Percentiles rank a stretch among this genome's conserved stretches.
These are phyloP conservation scores for Zygotorulaspora mrakii DNA, from an alignment of 1,139 yeast species.

Conservation along the genomic window DNA sequence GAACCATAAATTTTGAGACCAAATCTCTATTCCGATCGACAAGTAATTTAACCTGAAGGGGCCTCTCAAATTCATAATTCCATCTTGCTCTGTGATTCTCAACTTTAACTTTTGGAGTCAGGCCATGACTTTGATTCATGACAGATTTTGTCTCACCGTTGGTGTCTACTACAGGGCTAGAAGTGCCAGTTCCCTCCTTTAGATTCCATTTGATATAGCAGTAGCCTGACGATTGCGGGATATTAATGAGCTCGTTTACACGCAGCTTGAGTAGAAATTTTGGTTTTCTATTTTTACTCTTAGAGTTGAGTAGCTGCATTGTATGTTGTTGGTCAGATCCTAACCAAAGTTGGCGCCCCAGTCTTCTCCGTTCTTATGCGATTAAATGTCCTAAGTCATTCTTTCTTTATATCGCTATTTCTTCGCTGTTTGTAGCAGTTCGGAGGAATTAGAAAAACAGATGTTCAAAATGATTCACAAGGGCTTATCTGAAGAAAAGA, in stretches of 20 bases:
- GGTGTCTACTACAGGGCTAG: slow-evolving; percentile 15
- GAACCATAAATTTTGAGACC: slow-evolving; percentile 37
- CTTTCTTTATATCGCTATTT: too few relatives aligned
- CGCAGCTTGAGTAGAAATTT: slow-evolving; percentile 57
- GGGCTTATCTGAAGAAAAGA: background rate
- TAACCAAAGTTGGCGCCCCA: too few relatives aligned
- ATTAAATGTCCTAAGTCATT: too few relatives aligned
- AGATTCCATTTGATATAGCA: slow-evolving; percentile 63
- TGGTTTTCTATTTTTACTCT: slow-evolving; percentile 37
- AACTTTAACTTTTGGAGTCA: slow-evolving; percentile 39
- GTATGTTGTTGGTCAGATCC: too few relatives aligned
- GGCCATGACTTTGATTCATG: slow-evolving; percentile 29
- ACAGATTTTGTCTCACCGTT: slow-evolving; percentile 12
- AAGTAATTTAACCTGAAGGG: slow-evolving; percentile 41
- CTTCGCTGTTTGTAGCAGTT: too few relatives aligned
- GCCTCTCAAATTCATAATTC: slow-evolving; percentile 40
- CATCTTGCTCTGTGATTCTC: slow-evolving; percentile 50
- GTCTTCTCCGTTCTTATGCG: too few relatives aligned
- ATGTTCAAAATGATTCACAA: too few relatives aligned
- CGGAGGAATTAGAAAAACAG: too few relatives aligned
- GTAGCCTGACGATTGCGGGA: slow-evolving; percentile 73
- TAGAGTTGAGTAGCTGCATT: slow-evolving; percentile 18
- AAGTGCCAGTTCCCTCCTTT: slow-evolving; percentile 40
- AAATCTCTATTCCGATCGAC: slow-evolving; percentile 39
- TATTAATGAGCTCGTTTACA: slow-evolving; percentile 68